Conservation (phyloP, 345 rosid species). For the Capsella bursapastoris region DNA sequence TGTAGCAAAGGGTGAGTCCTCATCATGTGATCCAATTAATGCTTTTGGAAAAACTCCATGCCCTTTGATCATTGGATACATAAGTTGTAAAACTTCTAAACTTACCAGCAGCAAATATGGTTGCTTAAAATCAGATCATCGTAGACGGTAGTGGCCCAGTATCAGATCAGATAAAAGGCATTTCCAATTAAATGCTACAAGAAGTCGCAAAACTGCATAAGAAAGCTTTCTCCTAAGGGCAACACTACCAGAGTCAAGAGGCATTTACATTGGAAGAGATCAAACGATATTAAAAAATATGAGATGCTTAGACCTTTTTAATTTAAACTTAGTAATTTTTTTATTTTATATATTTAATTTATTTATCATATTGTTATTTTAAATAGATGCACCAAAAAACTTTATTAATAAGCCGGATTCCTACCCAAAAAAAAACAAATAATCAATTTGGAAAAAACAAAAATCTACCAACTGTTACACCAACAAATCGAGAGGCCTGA, state of each 20-base stretch:
- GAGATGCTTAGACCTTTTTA: neutral
- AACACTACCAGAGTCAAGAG: too few relatives aligned
- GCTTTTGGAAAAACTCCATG: conserved; percentile 23
- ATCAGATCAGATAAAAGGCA: neutral
- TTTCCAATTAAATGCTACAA: too few relatives aligned
- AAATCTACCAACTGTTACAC: neutral
- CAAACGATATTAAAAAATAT: neutral
- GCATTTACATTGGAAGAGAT: too few relatives aligned
- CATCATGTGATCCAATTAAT: conserved; percentile 27
- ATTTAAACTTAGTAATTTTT: too few relatives aligned
- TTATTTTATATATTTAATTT: too few relatives aligned
- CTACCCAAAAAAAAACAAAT: neutral
- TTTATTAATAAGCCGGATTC: neutral
- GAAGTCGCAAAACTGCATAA: too few relatives aligned
- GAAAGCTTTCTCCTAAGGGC: too few relatives aligned
- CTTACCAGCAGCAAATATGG: neutral
- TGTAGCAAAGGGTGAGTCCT: conserved; percentile 32
- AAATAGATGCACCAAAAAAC: neutral
- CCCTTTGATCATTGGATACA: conserved; percentile 9
- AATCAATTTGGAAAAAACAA: too few relatives aligned
- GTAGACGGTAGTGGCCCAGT: neutral
- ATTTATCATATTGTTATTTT: neutral
- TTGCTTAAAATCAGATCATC: neutral
- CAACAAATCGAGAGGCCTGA: neutral
- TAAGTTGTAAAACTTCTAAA: neutral